Conservation (phyloP, 768 basidiomycete genomes). For the Boletus sp. region DNA sequence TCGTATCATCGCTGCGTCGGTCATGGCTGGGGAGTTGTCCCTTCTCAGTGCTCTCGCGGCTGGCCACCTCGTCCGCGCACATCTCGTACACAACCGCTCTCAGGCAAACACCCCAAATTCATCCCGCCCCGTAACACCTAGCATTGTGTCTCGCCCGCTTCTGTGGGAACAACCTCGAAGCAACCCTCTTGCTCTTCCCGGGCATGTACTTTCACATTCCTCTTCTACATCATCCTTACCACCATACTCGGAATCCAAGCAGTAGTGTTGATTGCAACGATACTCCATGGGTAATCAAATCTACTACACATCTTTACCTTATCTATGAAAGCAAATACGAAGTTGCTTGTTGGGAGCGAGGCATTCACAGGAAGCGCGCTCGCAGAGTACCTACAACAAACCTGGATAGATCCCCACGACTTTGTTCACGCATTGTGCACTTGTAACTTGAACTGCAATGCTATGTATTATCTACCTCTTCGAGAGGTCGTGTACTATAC, state of each 20-base stretch:
- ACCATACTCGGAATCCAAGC: conserved; percentile 38
- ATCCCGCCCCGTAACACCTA: conserved; percentile 63
- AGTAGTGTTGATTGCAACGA: conserved; percentile 4
- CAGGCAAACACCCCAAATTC: conserved; percentile 73
- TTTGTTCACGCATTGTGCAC: conserved; percentile 21
- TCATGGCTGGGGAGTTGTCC: conserved; percentile 97
- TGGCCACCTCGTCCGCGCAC: conserved; percentile 91
- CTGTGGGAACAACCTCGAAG: conserved; percentile 26
- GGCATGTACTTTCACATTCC: conserved; percentile 31
- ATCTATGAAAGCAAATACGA: background rate
- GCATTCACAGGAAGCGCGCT: background rate
- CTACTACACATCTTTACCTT: conserved; percentile 27
- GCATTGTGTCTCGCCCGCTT: conserved; percentile 24
- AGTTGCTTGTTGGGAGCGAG: background rate
- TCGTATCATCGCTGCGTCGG: conserved; percentile 83
- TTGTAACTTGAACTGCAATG: conserved; percentile 5
- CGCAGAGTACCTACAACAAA: background rate
- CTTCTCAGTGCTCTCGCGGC: conserved; percentile 91
- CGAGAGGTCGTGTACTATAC: background rate
- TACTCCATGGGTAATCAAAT: conserved; percentile 15
- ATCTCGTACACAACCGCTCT: conserved; percentile 89
- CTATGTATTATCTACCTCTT: background rate
- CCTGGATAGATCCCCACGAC: conserved; percentile 12
- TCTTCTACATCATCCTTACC: conserved; percentile 42
- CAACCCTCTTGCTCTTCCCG: conserved; percentile 4